Percentiles rank a stretch among this genome's conserved stretches.
Evolutionary conservation across 441 rosid genomes (phyloP).

Genomic region (Populus hybrid): DNA sequence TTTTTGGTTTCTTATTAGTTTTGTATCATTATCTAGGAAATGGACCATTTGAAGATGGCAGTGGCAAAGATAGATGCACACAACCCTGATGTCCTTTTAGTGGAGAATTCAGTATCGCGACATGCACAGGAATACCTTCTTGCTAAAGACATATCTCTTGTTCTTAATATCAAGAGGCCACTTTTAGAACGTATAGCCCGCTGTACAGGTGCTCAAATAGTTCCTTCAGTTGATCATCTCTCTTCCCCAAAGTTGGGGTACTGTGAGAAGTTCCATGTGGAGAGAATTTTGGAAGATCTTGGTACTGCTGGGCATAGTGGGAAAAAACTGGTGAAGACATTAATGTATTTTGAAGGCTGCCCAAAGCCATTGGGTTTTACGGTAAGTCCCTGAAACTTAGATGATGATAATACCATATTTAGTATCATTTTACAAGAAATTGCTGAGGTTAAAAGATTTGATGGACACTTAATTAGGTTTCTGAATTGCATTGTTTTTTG

Average conservation of each 20-base stretch:
- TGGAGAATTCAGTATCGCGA: slow-evolving; percentile 97
- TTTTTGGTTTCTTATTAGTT: slow-evolving; percentile 8
- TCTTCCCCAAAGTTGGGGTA: slow-evolving; percentile 82
- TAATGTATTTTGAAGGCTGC: slow-evolving; percentile 96
- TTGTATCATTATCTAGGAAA: slow-evolving; percentile 63
- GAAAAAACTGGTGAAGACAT: slow-evolving; percentile 75
- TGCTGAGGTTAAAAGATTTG: background rate
- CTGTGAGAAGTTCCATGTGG: slow-evolving; percentile 88
- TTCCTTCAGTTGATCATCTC: slow-evolving; percentile 92
- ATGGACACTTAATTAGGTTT: background rate
- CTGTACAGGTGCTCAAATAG: slow-evolving; percentile 93
- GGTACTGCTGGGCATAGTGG: slow-evolving; percentile 82
- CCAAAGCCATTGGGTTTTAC: slow-evolving; percentile 97
- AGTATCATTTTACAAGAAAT: background rate
- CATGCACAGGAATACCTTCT: slow-evolving; percentile 94
- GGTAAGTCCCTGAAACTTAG: slow-evolving; percentile 51
- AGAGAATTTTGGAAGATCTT: slow-evolving; percentile 73
- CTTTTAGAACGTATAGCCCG: slow-evolving; percentile 91
- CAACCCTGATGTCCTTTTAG: slow-evolving; percentile 85
- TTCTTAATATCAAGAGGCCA: slow-evolving; percentile 86
- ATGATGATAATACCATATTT: too few relatives aligned
- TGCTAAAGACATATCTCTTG: slow-evolving; percentile 90
- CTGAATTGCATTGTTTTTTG: background rate
- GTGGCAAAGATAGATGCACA: slow-evolving; percentile 91
- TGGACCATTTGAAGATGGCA: slow-evolving; percentile 98